These are phyloP conservation scores for Aspergillus novoparasiticus DNA, from an alignment of 2,329 filamentous ascomycete genomes.

Conservation along the genomic window DNA sequence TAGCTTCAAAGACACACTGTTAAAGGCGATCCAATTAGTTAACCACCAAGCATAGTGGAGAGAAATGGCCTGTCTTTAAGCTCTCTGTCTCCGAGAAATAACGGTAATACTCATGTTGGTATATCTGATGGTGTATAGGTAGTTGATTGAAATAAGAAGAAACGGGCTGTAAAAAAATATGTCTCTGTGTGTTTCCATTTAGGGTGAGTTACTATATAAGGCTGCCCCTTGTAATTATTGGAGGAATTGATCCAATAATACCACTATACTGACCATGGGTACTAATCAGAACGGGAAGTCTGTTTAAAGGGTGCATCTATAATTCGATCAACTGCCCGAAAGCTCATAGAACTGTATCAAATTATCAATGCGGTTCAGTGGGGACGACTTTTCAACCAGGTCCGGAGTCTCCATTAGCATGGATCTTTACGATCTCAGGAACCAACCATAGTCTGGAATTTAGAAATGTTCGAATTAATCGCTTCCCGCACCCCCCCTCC, in stretches of 20 bases:
- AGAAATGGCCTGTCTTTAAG: background rate
- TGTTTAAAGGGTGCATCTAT: too few relatives aligned
- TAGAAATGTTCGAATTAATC: background rate
- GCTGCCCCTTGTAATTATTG: background rate
- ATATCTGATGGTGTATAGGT: background rate
- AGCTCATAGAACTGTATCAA: background rate
- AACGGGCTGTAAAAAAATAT: background rate
- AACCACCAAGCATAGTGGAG: too few relatives aligned
- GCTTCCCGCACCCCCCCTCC: background rate
- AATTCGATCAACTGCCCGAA: too few relatives aligned
- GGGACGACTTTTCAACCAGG: background rate
- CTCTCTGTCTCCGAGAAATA: background rate
- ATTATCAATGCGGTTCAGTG: background rate
- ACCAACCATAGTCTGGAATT: background rate
- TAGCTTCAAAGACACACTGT: too few relatives aligned
- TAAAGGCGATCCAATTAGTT: background rate
- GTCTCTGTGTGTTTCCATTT: background rate
- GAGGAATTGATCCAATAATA: background rate
- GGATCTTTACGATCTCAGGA: conserved; percentile 5
- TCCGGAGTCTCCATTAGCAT: conserved; percentile 4
- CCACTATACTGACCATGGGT: background rate
- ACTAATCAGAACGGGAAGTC: too few relatives aligned
- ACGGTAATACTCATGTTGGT: background rate
- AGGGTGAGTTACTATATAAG: background rate
- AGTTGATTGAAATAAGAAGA: background rate